phyloP scores from a whole-genome alignment of 495 filamentous ascomycete species.

The Xanthoparmelia taractica region DNA sequence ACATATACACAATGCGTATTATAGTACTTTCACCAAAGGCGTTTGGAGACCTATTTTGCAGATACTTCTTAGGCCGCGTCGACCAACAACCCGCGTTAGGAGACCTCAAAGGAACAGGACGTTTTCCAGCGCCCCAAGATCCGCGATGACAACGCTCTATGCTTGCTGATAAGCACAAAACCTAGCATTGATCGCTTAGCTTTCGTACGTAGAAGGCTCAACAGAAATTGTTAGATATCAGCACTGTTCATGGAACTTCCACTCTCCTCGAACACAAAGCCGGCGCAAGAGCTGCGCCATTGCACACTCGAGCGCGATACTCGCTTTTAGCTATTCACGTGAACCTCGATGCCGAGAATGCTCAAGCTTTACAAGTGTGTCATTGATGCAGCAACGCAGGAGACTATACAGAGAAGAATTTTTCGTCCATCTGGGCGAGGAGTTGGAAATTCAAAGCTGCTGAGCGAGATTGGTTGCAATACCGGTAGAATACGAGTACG shows the following conservation, averaged over 20 bases:
- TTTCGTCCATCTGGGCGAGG: no score
- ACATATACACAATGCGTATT: background rate
- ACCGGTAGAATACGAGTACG: background rate
- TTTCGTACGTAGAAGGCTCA: no score
- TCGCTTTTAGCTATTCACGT: no score
- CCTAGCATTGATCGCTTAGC: background rate
- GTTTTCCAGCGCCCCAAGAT: background rate
- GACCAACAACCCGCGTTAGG: background rate
- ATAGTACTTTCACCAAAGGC: background rate
- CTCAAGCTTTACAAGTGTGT: background rate
- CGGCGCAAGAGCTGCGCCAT: no score
- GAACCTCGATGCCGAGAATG: background rate
- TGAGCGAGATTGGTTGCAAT: background rate
- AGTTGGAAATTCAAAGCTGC: no score
- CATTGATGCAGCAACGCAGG: background rate
- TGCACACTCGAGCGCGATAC: no score
- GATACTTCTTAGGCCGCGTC: background rate
- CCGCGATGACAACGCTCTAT: background rate
- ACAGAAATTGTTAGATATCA: no score
- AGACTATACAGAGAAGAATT: background rate
- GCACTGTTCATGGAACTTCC: background rate
- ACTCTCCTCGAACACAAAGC: background rate
- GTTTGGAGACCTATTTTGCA: background rate
- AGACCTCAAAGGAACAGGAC: background rate
- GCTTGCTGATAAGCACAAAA: background rate